Conservation (phyloP, 176 grass and related monocot species). For the Aegilops bicornis region DNA sequence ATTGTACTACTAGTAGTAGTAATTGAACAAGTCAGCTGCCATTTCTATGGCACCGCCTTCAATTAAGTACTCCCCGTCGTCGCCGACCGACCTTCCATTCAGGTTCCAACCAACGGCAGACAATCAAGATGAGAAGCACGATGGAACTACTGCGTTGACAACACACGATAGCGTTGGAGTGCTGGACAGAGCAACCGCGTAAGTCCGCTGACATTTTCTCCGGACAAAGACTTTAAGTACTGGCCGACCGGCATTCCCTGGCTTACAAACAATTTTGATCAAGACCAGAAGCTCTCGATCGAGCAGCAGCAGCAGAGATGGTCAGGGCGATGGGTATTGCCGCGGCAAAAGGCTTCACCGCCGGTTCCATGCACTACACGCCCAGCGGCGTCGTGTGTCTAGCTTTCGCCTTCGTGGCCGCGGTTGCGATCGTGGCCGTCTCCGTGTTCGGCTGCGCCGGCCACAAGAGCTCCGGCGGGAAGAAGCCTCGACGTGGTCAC, state of each 20-base stretch:
- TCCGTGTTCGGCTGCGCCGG: conserved; percentile 11
- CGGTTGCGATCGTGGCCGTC: conserved; percentile 7
- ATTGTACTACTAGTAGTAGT: too few species aligned
- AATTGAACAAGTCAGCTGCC: too few species aligned
- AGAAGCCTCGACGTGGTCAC: background rate
- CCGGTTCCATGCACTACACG: background rate
- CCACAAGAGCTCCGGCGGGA: background rate
- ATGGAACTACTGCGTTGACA: background rate
- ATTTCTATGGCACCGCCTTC: too few species aligned
- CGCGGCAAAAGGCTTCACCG: background rate
- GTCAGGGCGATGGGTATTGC: background rate
- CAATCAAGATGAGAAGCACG: background rate
- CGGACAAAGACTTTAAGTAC: background rate
- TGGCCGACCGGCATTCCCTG: too few species aligned
- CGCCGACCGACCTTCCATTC: too few species aligned
- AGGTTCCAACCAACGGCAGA: too few species aligned
- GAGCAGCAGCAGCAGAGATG: background rate
- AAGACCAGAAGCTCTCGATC: background rate
- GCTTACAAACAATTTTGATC: background rate
- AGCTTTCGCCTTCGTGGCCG: background rate
- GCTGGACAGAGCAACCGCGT: background rate
- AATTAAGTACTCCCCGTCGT: too few species aligned
- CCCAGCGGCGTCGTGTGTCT: background rate
- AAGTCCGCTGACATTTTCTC: background rate
- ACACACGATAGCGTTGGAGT: background rate